phyloP scores from a whole-genome alignment of 179 eudicot genomes.

The Kewa caespitosa region DNA sequence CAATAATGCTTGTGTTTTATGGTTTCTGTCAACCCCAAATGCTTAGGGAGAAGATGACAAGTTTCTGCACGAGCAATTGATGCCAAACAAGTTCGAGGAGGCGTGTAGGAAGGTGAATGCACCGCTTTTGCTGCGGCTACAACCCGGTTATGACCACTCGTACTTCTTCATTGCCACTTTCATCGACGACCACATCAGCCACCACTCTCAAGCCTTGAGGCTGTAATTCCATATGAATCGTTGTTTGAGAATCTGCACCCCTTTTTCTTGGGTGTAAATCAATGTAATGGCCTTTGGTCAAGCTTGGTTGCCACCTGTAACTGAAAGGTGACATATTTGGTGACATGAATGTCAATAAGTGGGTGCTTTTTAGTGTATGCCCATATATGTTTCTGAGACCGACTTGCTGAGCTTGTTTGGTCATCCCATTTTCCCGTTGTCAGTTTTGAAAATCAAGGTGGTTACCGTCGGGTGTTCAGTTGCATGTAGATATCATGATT shows the following conservation, averaged over 20 bases:
- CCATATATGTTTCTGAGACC: too few species aligned
- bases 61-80: conserved; percentile 71
- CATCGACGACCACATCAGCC: conserved; percentile 92
- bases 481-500: too few species aligned
- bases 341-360: conserved; percentile 11
- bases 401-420: too few species aligned
- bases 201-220: conserved; percentile 93
- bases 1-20: neutral
- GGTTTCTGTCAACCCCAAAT: neutral
- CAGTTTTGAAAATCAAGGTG: too few species aligned
- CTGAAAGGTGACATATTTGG: neutral
- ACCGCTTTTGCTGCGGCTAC: conserved; percentile 69
- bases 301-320: neutral
- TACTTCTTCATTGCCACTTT: conserved; percentile 87
- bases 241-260: neutral
- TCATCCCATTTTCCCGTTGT: too few species aligned
- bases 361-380: too few species aligned
- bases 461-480: too few species aligned
- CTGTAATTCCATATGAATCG: conserved; percentile 17
- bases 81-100: conserved; percentile 78
- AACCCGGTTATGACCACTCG: conserved; percentile 95
- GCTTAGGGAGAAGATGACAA: conserved; percentile 88
- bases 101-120: conserved; percentile 74
- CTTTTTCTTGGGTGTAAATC: neutral
- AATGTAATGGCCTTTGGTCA: too few species aligned